A percentile compares a stretch with the other conserved stretches of the same genome.
These are phyloP conservation scores for Pichia rugopelliculosa DNA, from an alignment of 805 yeast genomes.

Conservation along the genomic window DNA sequence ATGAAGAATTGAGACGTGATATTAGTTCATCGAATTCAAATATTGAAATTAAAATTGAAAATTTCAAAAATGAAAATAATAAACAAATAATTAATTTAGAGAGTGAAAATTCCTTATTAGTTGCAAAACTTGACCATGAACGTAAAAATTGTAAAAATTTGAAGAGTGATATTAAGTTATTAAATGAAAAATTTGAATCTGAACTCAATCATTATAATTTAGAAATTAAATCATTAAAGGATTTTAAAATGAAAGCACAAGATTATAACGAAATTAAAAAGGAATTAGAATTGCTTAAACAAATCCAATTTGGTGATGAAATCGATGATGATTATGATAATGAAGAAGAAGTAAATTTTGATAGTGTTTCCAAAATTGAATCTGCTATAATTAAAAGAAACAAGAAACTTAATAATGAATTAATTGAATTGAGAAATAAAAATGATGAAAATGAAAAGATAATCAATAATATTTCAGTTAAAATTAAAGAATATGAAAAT, in stretches of 20 bases:
- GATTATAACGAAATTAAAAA: conserved; percentile 80
- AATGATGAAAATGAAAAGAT: conserved; percentile 39
- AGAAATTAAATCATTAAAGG: conserved; percentile 46
- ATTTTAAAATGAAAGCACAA: conserved; percentile 40
- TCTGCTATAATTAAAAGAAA: conserved; percentile 53
- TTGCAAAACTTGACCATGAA: conserved; percentile 50
- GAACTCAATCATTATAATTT: conserved; percentile 41
- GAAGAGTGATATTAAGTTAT: conserved; percentile 21
- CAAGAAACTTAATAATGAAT: conserved; percentile 61
- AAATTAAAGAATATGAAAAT: conserved; percentile 28
- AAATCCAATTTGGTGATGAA: conserved; percentile 61
- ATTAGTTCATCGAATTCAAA: conserved; percentile 47
- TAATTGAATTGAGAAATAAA: conserved; percentile 58
- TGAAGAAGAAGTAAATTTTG: conserved; percentile 30
- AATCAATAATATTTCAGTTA: conserved; percentile 33
- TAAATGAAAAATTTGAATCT: conserved; percentile 33
- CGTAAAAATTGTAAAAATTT: conserved; percentile 27
- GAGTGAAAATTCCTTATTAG: conserved; percentile 58
- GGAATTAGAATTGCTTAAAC: conserved; percentile 64
- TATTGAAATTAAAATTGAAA: conserved; percentile 35
- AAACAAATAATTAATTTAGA: conserved; percentile 49
- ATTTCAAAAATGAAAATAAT: conserved; percentile 34
- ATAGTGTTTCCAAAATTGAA: conserved; percentile 36
- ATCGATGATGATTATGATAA: conserved; percentile 25
- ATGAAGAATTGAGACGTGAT: conserved; percentile 64